Base-by-base conservation (phyloP, 148 eudicot species). In the Vaccinium myrtillus region DNA sequence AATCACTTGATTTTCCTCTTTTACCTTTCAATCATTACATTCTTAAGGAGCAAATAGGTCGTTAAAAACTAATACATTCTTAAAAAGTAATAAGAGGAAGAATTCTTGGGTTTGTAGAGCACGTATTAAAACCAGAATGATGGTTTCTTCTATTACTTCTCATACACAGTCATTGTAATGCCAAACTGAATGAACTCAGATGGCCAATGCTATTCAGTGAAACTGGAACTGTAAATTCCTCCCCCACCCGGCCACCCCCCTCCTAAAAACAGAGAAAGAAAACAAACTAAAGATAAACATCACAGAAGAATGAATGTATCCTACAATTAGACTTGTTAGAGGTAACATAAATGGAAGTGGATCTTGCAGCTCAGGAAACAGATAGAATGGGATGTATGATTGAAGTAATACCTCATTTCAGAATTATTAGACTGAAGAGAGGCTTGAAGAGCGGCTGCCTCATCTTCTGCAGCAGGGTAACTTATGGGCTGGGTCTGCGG, bases 401-500 rank as follows among this genome's bases (percentile, higher is more conserved):
- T 43, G 78, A 30, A 58, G 30, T 43, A 69, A 78, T 92, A 96
- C 99, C 97, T 91, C 69, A 96, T 92, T 80, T 94, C 99, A 85
- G 99, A 92, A 80, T 91, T 83, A 86, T 94, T 94, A 67, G 94
- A 82, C 59, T 94, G 91, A 84, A 96, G 92, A 79, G 99, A 94
- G 85, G 95, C 95, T 87, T 92, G 94, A 77, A 96, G 83, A 71
- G 97, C 90, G 54, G 88, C 94, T 85, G 93, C 97, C 89, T 94
- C 98, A 55, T 91, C 92, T 75, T 88, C 80, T 80, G 92, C 87
- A 79, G 86, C 79, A 80, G 86, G 51, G 65, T 86, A 83, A 61
- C 87, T 86, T 71, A 96, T 84, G 19, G 98, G 95, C 85, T 93
- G 94, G 69, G 95, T 91, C 87, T 96, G 98, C 51, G 97, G 95